Conservation (phyloP, 768 basidiomycete genomes). For the Hygrophorus russula region DNA sequence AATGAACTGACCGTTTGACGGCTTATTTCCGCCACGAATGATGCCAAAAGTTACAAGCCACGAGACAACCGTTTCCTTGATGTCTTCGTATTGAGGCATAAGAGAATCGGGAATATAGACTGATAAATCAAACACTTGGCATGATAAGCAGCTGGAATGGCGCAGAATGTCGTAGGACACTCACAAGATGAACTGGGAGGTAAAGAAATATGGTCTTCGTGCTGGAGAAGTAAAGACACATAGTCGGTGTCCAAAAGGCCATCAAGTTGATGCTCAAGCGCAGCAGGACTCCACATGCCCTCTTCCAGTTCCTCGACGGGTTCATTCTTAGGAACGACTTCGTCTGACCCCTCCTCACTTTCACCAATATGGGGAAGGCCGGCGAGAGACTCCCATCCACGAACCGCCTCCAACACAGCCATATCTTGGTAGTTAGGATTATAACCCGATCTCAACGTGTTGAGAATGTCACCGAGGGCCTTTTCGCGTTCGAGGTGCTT, state of each 20-base stretch:
- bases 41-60: conserved; percentile 60
- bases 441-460: conserved; percentile 71
- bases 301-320: conserved; percentile 45
- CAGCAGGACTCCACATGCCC: conserved; percentile 46
- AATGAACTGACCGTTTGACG: conserved; percentile 18
- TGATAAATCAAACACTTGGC: conserved; percentile 64
- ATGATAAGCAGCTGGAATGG: background rate
- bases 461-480: conserved; percentile 73
- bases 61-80: conserved; percentile 48
- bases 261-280: conserved; percentile 49
- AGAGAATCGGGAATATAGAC: conserved; percentile 81
- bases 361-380: conserved; percentile 32
- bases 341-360: conserved; percentile 19
- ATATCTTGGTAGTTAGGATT: conserved; percentile 99
- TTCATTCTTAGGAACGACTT: conserved; percentile 19
- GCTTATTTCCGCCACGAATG: conserved; percentile 24
- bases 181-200: conserved; percentile 43
- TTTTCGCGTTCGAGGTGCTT: conserved; percentile 67
- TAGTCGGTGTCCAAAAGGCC: conserved; percentile 54
- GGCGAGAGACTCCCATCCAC: conserved; percentile 79
- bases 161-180: conserved; percentile 15
- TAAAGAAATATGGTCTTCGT: conserved; percentile 56
- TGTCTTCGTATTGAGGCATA: conserved; percentile 58
- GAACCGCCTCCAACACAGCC: conserved; percentile 94
- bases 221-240: conserved; percentile 62